A percentile compares a stretch with the other conserved stretches of the same genome.
These are phyloP conservation scores for Tranzscheliella williamsii DNA, from an alignment of 1,284 basidiomycete genomes.

Conservation along the genomic window DNA sequence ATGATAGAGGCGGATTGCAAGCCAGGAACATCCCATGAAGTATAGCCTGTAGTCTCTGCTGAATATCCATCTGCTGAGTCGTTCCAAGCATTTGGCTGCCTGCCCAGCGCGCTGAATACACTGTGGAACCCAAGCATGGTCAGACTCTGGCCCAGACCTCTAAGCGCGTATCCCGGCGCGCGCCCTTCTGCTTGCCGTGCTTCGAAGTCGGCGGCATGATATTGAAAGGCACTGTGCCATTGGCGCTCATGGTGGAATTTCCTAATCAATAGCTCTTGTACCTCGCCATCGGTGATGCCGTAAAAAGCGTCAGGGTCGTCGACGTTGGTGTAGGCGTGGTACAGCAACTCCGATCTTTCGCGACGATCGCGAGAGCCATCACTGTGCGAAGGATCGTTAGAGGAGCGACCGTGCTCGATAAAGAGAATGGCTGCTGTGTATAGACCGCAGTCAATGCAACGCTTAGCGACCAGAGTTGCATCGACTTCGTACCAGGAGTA, in stretches of 20 bases:
- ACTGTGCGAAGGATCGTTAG: constrained; percentile 66
- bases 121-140: constrained; percentile 85
- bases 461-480: constrained; percentile 72
- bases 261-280: constrained; percentile 75
- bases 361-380: not conserved
- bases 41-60: too few relatives aligned
- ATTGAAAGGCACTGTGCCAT: constrained; percentile 86
- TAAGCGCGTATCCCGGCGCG: not conserved
- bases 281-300: constrained; percentile 77
- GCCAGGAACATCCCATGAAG: constrained; percentile 76
- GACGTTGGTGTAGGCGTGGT: constrained; percentile 89
- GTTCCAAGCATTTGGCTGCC: constrained; percentile 73
- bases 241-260: constrained; percentile 88
- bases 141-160: constrained; percentile 62
- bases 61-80: too few relatives aligned
- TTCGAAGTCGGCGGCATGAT: constrained; percentile 82
- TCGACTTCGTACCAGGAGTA: constrained; percentile 85
- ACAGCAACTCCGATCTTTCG: constrained; percentile 66
- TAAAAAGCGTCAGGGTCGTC: constrained; percentile 98
- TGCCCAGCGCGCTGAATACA: constrained; percentile 67
- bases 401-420: constrained; percentile 76
- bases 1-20: constrained; percentile 2
- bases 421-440: constrained; percentile 89
- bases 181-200: constrained; percentile 1
- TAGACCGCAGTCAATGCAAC: constrained; percentile 76